Evolutionary conservation across 164 flowering plant species (phyloP), one percentile per base, ranked within the genome.

Genomic region (Stephania japonica): DNA sequence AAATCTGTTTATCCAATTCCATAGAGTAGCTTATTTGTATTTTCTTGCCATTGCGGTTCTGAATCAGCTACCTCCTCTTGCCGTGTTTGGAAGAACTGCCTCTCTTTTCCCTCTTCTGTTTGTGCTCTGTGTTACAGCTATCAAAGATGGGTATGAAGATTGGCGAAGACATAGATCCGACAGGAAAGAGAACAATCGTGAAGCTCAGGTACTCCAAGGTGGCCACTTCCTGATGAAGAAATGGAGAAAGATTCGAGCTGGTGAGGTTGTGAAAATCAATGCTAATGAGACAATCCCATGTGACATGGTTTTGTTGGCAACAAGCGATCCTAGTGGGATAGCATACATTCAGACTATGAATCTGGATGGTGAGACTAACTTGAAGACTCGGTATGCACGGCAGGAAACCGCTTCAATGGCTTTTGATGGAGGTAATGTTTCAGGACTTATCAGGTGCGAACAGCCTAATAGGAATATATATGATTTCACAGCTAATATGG

Each of bases 111-210:
- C 98, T 23, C 93, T 93, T 42, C 85, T 91, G 32, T 90, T 93
- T 81, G 98, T 93, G 75, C 90, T 93, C 59, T 83, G 84, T 72
- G 98, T 93, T 70, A 93, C 98, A 7, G 97, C 98, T 42, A 82
- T 93, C 43, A 93, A 93, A 83, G 98, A 93, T 87, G 98, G 97
- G 7, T 93, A 93, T 79, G 98, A 93, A 81, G 98, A 93, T 78
- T 93, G 97, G 95, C 80, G 98, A 72, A 89, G 98, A 70, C 95
- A 93, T 82, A 86, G 97, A 73, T 91, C 98, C 21, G 98, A 93
- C 62, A 64, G 83, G 75, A 89, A 88, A 38, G 98, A 93, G 84
- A 93, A 93, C 77, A 91, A 91, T 72, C 78, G 93, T 56, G 89
- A 88, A 78, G 85, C 89, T 19, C 78, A 78, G 7, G 92, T 93